Base-by-base conservation (phyloP, 768 basidiomycete genomes). In the Mycena crocata region DNA sequence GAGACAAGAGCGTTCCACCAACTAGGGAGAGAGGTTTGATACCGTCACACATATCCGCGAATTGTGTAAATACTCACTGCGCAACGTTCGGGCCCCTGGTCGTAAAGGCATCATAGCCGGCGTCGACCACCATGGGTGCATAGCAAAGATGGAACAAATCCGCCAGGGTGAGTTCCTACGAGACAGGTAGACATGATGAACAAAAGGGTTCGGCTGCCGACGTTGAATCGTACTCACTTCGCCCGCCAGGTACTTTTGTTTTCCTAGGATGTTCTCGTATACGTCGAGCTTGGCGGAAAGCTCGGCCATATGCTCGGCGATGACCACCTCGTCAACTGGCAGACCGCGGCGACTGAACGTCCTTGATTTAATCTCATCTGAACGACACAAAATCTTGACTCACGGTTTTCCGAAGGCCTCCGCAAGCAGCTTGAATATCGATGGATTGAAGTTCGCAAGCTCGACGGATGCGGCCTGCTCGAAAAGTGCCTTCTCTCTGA, bases 81-180 rank as follows among this genome's bases (percentile, higher is more conserved):
- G 71, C 52, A 12, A 86, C 77, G 61, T 83, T 83, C 23, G 82
- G 80, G 50, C 80, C 46, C 21, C 30, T 31, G 35, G 76, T 51
- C n/a, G 66, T 70, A 44, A 83, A 57, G 15, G 78, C 64, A 24
- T 72, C 58, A 32, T 71, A 54, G 1, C 75, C 77, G 17, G 62
- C 48, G 15, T 9, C 0, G 26, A 21, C 66, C 10, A 73, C 49
- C 17, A 50, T 24, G 21, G 59, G 34, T 9, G 65, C 70, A 46
- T 81, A 82, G 0, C 85, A 79, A 32, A 88, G 70, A 72, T 87
- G 86, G 72, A 80, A 81, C 8, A 89, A 77, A 72, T 89, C 88
- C 7, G 85, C 87, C 1, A 87, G 76, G 4, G 85, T 87, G 62
- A 88, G 44, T 50, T 68, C 64, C 73, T 74, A 40, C 8, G 19